phyloP scores from a whole-genome alignment of 805 yeast species.

The Saccharomyces paradoxus region DNA sequence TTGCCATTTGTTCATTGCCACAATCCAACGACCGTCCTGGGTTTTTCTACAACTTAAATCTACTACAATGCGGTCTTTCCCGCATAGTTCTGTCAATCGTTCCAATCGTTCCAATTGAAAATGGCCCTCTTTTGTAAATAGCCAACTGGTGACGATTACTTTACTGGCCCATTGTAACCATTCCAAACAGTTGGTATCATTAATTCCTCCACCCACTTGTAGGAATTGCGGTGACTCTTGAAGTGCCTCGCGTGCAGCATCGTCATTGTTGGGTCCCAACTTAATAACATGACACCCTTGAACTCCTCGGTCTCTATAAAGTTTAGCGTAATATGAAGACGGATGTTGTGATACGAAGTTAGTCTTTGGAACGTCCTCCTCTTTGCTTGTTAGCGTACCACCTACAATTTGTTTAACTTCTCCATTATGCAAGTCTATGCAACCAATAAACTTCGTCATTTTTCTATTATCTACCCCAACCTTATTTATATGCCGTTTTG shows the following conservation, averaged over 20 bases:
- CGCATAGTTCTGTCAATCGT: slow-evolving; percentile 46
- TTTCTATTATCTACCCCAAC: background rate
- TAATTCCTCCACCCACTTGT: slow-evolving; percentile 94
- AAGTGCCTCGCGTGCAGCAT: slow-evolving; percentile 73
- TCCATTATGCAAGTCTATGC: slow-evolving; percentile 92
- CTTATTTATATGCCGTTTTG: background rate
- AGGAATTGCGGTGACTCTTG: slow-evolving; percentile 61
- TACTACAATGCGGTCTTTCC: slow-evolving; percentile 62
- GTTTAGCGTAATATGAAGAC: slow-evolving; percentile 62
- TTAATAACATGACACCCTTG: slow-evolving; percentile 88
- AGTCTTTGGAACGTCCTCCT: slow-evolving; percentile 42
- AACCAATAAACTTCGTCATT: slow-evolving; percentile 88
- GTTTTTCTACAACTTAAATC: slow-evolving; percentile 76
- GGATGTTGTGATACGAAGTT: slow-evolving; percentile 75
- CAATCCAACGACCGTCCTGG: slow-evolving; percentile 54
- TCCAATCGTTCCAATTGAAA: slow-evolving; percentile 46
- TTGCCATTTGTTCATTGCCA: slow-evolving; percentile 98
- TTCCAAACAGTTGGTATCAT: slow-evolving; percentile 53
- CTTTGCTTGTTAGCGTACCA: slow-evolving; percentile 65
- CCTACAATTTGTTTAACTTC: slow-evolving; percentile 97
- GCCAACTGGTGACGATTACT: slow-evolving; percentile 86
- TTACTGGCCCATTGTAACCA: slow-evolving; percentile 83
- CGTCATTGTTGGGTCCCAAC: slow-evolving; percentile 74
- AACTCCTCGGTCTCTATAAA: slow-evolving; percentile 54
- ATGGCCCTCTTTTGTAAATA: slow-evolving; percentile 48